phyloP scores from a whole-genome alignment of 495 filamentous ascomycete species.

The Mytilinidion resinicola region DNA sequence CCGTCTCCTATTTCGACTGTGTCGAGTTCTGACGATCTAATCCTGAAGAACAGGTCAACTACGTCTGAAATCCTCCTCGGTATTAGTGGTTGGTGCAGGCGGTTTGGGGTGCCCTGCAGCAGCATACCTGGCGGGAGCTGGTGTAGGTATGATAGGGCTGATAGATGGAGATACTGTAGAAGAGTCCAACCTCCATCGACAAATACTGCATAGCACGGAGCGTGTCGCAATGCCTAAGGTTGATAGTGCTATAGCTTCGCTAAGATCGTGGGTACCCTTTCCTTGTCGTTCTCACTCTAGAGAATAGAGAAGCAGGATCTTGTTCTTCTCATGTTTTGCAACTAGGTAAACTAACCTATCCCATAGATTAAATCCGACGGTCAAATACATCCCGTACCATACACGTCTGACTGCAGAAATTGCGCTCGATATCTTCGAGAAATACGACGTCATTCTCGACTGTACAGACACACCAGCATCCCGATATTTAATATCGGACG shows the following conservation, averaged over 20 bases:
- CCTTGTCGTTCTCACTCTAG: background rate
- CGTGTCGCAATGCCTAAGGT: slow-evolving; percentile 77
- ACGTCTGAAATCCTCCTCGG: slow-evolving; percentile 58
- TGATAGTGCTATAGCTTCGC: slow-evolving; percentile 63
- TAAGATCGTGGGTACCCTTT: slow-evolving; percentile 49
- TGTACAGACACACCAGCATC: slow-evolving; percentile 90
- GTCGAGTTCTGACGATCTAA: background rate
- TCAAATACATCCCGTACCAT: slow-evolving; percentile 55
- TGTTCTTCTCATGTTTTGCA: background rate
- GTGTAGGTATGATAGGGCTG: slow-evolving; percentile 75
- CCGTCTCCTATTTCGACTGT: too few species aligned
- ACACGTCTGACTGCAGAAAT: slow-evolving; percentile 57
- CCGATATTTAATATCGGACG: slow-evolving; percentile 88
- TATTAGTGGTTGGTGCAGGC: slow-evolving; percentile 86
- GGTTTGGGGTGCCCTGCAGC: slow-evolving; percentile 90
- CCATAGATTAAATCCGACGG: slow-evolving; percentile 60
- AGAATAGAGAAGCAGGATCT: background rate
- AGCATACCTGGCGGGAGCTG: slow-evolving; percentile 80
- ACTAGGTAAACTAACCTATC: background rate
- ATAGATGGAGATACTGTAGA: slow-evolving; percentile 87
- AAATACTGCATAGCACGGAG: slow-evolving; percentile 68
- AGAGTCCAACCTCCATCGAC: slow-evolving; percentile 84
- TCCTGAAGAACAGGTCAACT: slow-evolving; percentile 58
- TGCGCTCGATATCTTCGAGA: slow-evolving; percentile 54
- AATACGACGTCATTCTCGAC: slow-evolving; percentile 83